A percentile compares a stretch with the other conserved stretches of the same genome.
Conservation (phyloP, 495 filamentous ascomycete species). For the Massariosphaeria phaeospora region DNA sequence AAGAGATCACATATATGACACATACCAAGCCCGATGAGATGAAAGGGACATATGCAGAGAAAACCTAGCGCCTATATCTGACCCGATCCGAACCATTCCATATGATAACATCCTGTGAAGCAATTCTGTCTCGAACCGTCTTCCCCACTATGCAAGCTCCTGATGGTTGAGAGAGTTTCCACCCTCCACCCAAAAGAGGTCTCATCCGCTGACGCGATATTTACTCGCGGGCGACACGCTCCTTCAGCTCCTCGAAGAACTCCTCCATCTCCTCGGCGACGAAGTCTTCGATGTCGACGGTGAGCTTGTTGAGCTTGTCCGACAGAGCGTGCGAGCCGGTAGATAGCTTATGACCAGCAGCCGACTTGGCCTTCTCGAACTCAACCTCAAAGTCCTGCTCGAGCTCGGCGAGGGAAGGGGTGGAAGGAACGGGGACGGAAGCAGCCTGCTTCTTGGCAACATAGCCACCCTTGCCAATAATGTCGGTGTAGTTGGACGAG, state of each 20-base stretch:
- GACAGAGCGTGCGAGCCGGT: conserved; percentile 12
- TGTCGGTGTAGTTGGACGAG: conserved; percentile 79
- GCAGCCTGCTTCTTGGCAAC: conserved; percentile 9
- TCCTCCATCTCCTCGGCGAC: conserved; percentile 65
- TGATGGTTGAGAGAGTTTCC: not conserved
- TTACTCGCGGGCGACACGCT: conserved; percentile 26
- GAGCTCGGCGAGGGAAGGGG: conserved; percentile 24
- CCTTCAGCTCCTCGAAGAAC: conserved; percentile 58
- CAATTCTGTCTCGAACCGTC: not conserved
- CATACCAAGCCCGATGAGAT: conserved; percentile 6
- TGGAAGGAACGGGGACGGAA: conserved; percentile 33
- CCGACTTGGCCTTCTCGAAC: conserved; percentile 20
- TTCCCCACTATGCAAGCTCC: conserved; percentile 1
- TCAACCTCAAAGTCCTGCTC: conserved; percentile 25
- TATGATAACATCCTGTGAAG: conserved; percentile 8
- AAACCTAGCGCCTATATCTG: conserved; percentile 7
- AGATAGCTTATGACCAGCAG: conserved; percentile 10
- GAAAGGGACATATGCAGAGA: not conserved
- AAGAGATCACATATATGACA: conserved; percentile 9
- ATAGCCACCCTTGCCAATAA: conserved; percentile 67
- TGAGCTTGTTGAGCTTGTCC: conserved; percentile 37
- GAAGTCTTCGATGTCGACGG: conserved; percentile 55
- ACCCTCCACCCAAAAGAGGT: not conserved
- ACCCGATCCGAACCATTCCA: not conserved
- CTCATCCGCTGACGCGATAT: not conserved